These are phyloP conservation scores for Malus hybrid DNA, from an alignment of 331 rosid species.

Conservation along the genomic window DNA sequence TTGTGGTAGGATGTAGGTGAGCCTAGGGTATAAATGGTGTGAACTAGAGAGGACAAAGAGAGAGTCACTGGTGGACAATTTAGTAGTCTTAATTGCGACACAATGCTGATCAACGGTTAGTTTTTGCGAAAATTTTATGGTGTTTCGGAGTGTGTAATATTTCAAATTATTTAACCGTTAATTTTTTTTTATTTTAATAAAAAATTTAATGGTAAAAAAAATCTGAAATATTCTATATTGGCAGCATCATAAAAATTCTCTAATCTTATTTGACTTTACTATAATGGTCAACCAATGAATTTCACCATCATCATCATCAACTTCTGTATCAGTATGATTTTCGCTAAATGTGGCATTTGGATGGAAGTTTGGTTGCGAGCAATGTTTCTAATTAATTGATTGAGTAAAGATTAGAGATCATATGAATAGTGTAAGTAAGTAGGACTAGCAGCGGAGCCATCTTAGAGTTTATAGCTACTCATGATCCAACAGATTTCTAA, in stretches of 20 bases:
- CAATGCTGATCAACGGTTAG: not conserved
- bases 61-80: not conserved
- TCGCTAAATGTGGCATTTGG: not conserved
- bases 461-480: too few species aligned
- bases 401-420: too few species aligned
- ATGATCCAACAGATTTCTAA: too few species aligned
- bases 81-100: not conserved
- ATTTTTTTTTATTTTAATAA: too few species aligned
- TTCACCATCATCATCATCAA: too few species aligned
- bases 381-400: not conserved
- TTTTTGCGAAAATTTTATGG: not conserved
- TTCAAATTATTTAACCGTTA: too few species aligned
- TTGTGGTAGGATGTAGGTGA: not conserved
- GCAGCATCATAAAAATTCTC: too few species aligned
- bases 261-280: not conserved
- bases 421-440: too few species aligned
- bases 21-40: not conserved
- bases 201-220: too few species aligned
- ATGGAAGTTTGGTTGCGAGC: not conserved
- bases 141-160: not conserved
- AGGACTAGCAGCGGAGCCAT: too few species aligned
- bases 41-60: not conserved
- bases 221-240: too few species aligned
- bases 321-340: not conserved
- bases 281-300: too few species aligned